Conservation (phyloP, 805 yeast genomes). For the Metschnikowia chrysomelidarum region DNA sequence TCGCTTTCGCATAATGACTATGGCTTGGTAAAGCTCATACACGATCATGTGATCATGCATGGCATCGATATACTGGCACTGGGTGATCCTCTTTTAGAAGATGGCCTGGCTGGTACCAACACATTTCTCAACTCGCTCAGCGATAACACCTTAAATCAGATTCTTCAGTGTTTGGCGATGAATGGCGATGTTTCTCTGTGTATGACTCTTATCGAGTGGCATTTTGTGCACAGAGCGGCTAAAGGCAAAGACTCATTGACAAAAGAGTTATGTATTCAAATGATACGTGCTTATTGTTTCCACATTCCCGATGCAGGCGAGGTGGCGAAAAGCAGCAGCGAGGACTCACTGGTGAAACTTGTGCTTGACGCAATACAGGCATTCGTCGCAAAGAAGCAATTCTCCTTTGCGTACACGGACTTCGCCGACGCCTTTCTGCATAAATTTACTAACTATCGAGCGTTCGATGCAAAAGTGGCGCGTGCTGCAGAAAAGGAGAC, state of each 20-base stretch:
- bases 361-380: constrained; percentile 34
- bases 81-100: constrained; percentile 25
- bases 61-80: constrained; percentile 24
- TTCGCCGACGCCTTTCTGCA: constrained; percentile 29
- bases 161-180: constrained; percentile 30
- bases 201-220: constrained; percentile 34
- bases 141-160: constrained; percentile 24
- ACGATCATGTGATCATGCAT: constrained; percentile 30
- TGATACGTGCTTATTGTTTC: constrained; percentile 38
- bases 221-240: constrained; percentile 30
- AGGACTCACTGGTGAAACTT: constrained; percentile 27
- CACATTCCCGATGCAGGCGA: constrained; percentile 9
- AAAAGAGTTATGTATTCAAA: constrained; percentile 31
- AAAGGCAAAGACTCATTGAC: constrained; percentile 34
- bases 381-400: constrained; percentile 17
- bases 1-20: constrained; percentile 29
- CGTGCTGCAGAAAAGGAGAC: constrained; percentile 3
- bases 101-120: constrained; percentile 3
- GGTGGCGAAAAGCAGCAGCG: constrained; percentile 5
- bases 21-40: constrained; percentile 26
- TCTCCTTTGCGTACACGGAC: constrained; percentile 24
- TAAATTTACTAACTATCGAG: constrained; percentile 27
- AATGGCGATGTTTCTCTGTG: constrained; percentile 40
- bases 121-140: constrained; percentile 20
- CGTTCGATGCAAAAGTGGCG: constrained; percentile 26